These are phyloP conservation scores for Cyclotella distinguenda DNA, from an alignment of 108 stramenopile species.

Conservation along the genomic window DNA sequence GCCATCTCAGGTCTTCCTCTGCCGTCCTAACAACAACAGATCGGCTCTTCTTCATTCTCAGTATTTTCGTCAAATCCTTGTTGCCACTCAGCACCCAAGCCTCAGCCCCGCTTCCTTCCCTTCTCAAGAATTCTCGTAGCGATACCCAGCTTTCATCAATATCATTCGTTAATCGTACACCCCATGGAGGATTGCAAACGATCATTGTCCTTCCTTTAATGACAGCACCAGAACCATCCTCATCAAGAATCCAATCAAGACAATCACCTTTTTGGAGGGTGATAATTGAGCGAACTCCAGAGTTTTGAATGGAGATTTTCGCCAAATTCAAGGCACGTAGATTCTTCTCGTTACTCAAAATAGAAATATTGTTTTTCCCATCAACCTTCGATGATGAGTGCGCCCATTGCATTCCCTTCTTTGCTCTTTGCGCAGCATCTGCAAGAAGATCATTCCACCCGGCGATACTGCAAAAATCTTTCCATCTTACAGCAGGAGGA, in stretches of 20 bases:
- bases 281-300: slow-evolving; percentile 55
- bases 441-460: slow-evolving; percentile 66
- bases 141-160: slow-evolving; percentile 77
- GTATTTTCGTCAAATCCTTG: slow-evolving; percentile 60
- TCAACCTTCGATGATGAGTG: neutral
- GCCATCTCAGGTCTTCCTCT: slow-evolving; percentile 79
- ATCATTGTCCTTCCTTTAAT: slow-evolving; percentile 40
- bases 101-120: slow-evolving; percentile 54
- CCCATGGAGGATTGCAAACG: slow-evolving; percentile 87
- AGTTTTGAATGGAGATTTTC: slow-evolving; percentile 35
- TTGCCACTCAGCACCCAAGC: slow-evolving; percentile 82
- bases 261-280: slow-evolving; percentile 64
- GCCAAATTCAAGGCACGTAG: slow-evolving; percentile 42
- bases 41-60: slow-evolving; percentile 62
- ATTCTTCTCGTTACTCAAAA: slow-evolving; percentile 54
- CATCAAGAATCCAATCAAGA: slow-evolving; percentile 46
- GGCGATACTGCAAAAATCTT: slow-evolving; percentile 33
- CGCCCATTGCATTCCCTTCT: slow-evolving; percentile 58
- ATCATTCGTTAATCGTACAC: slow-evolving; percentile 69
- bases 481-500: slow-evolving; percentile 78
- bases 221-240: slow-evolving; percentile 5
- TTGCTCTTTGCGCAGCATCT: slow-evolving; percentile 61
- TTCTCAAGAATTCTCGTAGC: slow-evolving; percentile 60
- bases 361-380: slow-evolving; percentile 25
- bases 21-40: slow-evolving; percentile 70